A percentile compares a stretch with the other conserved stretches of the same genome.
Evolutionary conservation across 2,329 filamentous ascomycete species (phyloP).

Genomic region (Aspergillus viridinutans): DNA sequence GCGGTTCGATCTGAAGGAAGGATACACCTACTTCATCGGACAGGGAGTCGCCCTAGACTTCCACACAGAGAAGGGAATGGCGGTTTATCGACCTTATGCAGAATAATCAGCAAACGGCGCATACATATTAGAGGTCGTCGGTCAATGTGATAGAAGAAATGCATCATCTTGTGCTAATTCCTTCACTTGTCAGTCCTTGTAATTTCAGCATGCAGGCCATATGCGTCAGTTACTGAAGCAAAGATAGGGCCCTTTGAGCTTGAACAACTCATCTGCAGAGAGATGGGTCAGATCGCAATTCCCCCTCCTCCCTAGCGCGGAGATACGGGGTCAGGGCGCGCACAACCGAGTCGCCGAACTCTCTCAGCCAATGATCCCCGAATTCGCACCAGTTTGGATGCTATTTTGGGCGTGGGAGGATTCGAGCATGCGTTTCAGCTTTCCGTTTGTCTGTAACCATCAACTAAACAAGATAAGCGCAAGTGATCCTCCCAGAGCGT

Average conservation of each 20-base stretch:
- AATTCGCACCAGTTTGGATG: neutral
- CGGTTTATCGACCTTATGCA: constrained; percentile 47
- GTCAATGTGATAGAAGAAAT: neutral
- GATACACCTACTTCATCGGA: constrained; percentile 64
- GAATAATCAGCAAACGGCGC: constrained; percentile 18
- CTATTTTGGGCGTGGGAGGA: neutral
- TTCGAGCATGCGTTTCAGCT: neutral
- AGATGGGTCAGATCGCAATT: neutral
- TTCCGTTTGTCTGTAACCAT: neutral
- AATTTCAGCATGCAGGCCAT: neutral
- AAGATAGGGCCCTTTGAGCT: neutral
- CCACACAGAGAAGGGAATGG: constrained; percentile 40
- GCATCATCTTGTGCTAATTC: neutral
- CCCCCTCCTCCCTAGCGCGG: neutral
- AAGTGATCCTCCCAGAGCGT: neutral
- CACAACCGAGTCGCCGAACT: neutral
- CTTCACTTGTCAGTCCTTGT: neutral
- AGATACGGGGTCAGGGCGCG: neutral
- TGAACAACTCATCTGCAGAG: neutral
- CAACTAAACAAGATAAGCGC: neutral
- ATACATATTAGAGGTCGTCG: neutral
- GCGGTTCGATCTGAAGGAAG: constrained; percentile 54
- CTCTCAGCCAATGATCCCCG: neutral
- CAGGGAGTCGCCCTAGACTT: constrained; percentile 51
- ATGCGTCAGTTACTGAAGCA: neutral